Conservation (phyloP, 2,329 filamentous ascomycete genomes). For the Colletotrichum sp. region DNA sequence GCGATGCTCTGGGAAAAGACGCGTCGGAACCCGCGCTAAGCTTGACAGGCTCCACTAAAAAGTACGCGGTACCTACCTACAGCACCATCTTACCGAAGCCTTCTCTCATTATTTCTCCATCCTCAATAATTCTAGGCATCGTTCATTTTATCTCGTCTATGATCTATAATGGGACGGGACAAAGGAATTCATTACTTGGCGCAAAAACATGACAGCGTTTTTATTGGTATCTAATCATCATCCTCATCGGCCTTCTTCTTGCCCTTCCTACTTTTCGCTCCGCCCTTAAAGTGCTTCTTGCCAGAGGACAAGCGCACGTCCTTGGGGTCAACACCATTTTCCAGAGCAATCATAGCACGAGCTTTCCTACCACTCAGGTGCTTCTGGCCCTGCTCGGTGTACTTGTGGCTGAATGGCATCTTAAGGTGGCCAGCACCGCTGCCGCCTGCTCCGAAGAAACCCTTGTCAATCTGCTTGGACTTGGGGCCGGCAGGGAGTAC, state of each 20-base stretch:
- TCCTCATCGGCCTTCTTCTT: constrained; percentile 49
- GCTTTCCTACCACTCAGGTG: constrained; percentile 84
- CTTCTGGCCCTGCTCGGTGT: constrained; percentile 82
- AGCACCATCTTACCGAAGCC: background rate
- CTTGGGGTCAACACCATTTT: constrained; percentile 82
- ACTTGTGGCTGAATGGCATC: constrained; percentile 89
- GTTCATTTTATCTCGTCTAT: background rate
- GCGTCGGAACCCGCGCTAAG: constrained; percentile 8
- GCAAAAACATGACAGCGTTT: background rate
- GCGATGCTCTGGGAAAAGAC: constrained; percentile 19
- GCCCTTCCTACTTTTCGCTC: constrained; percentile 61
- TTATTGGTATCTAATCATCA: constrained; percentile 18
- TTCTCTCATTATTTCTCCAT: background rate
- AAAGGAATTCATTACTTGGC: background rate
- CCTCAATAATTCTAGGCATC: background rate
- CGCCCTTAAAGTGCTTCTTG: constrained; percentile 97
- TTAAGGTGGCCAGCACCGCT: constrained; percentile 70
- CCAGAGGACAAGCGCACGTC: constrained; percentile 70
- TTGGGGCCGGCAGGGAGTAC: constrained; percentile 69
- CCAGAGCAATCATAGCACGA: constrained; percentile 78
- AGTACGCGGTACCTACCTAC: background rate
- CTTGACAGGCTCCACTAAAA: background rate
- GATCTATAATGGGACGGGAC: background rate
- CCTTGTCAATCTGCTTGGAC: constrained; percentile 78
- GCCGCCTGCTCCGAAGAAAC: constrained; percentile 77